phyloP scores from a whole-genome alignment of 2,329 filamentous ascomycete genomes.

The Colletotrichum cordylinicola region DNA sequence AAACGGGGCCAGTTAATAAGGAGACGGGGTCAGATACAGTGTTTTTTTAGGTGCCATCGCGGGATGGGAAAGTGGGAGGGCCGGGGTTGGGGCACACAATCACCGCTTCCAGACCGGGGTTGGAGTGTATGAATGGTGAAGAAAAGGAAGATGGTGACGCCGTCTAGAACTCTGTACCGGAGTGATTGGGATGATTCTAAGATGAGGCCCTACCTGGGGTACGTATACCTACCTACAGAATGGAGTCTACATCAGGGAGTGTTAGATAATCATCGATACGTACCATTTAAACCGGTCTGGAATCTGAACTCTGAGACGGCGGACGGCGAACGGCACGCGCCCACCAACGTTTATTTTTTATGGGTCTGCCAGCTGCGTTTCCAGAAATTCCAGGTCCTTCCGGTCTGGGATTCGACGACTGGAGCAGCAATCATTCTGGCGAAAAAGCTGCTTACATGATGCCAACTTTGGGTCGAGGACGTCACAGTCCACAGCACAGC shows the following conservation, averaged over 20 bases:
- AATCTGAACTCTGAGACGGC: neutral
- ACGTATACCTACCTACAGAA: neutral
- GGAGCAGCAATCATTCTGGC: neutral
- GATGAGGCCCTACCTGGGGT: neutral
- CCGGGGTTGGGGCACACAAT: neutral
- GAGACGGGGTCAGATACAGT: neutral
- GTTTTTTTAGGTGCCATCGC: neutral
- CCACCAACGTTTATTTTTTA: neutral
- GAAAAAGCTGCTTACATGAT: neutral
- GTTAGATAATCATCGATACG: neutral
- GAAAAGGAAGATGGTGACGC: neutral
- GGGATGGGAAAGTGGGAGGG: slow-evolving; percentile 7
- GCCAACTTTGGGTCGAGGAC: neutral
- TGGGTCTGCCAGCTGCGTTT: neutral
- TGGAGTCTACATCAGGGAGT: neutral
- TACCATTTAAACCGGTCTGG: neutral
- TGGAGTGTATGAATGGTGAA: neutral
- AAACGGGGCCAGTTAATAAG: slow-evolving; percentile 11
- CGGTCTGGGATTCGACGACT: neutral
- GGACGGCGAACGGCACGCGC: neutral
- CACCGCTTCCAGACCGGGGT: neutral
- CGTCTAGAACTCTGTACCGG: neutral
- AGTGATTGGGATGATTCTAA: neutral
- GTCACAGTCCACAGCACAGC: neutral
- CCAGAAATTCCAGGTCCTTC: neutral